Evolutionary conservation across 495 filamentous ascomycete species (phyloP).

Genomic region (Monascus purpureus): DNA sequence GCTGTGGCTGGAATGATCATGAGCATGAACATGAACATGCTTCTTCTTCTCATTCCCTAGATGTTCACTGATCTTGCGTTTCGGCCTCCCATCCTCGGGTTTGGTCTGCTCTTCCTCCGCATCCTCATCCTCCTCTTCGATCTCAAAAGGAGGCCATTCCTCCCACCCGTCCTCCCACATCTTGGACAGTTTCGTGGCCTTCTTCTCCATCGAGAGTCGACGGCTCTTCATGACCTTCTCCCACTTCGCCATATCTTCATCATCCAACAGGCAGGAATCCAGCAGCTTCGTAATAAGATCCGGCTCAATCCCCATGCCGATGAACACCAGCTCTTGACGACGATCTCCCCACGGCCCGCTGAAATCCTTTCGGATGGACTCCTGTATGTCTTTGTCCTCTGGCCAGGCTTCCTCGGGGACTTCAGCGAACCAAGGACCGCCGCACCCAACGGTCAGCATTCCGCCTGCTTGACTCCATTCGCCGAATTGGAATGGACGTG

Average conservation of each 20-base stretch:
- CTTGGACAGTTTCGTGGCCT: conserved; percentile 21
- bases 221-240: conserved; percentile 33
- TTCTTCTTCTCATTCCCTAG: conserved; percentile 22
- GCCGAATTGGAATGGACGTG: conserved; percentile 30
- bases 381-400: conserved; percentile 25
- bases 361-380: conserved; percentile 31
- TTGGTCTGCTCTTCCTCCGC: conserved; percentile 5
- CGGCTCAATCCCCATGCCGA: conserved; percentile 38
- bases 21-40: conserved; percentile 24
- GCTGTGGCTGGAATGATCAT: no score
- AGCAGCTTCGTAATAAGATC: conserved; percentile 24
- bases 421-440: conserved; percentile 40
- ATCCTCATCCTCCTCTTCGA: conserved; percentile 24
- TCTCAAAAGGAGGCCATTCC: conserved; percentile 33
- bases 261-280: conserved; percentile 35
- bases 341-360: conserved; percentile 42
- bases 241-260: conserved; percentile 36
- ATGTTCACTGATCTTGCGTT: conserved; percentile 18
- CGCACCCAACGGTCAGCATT: conserved; percentile 41
- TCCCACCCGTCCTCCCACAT: conserved; percentile 44
- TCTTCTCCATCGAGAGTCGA: conserved; percentile 14
- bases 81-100: conserved; percentile 1
- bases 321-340: conserved; percentile 46
- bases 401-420: conserved; percentile 31
- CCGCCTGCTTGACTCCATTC: conserved; percentile 49